Percentiles rank a stretch among this genome's conserved stretches.
phyloP scores from a whole-genome alignment of 1,284 basidiomycete genomes.

The Nidula niveotomentosa region DNA sequence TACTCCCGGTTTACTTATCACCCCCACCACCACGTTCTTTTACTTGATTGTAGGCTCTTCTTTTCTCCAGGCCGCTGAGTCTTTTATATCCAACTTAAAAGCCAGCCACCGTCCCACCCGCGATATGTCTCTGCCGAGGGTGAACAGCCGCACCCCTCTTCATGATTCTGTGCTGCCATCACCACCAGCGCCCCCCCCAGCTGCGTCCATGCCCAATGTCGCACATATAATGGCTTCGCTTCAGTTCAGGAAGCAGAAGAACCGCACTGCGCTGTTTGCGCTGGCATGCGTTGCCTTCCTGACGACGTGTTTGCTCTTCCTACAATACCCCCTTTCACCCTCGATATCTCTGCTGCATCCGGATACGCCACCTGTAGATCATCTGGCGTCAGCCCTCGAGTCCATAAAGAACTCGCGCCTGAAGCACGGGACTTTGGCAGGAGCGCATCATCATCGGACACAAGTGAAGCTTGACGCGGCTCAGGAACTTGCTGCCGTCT shows the following conservation, averaged over 20 bases:
- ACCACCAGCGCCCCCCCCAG: constrained; percentile 7
- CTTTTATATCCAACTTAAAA: not conserved
- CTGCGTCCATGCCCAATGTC: constrained; percentile 16
- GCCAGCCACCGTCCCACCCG: constrained; percentile 2
- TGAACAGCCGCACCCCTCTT: constrained; percentile 25
- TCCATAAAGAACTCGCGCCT: constrained; percentile 26
- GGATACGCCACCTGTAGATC: constrained; percentile 22
- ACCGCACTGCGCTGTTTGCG: constrained; percentile 51
- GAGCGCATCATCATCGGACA: constrained; percentile 18
- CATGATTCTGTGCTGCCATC: constrained; percentile 15
- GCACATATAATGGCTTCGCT: constrained; percentile 19
- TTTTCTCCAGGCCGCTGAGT: not conserved
- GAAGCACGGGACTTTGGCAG: constrained; percentile 7
- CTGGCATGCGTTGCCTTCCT: constrained; percentile 48
- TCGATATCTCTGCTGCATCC: constrained; percentile 36
- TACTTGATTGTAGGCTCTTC: constrained; percentile 16
- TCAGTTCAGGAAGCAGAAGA: constrained; percentile 31
- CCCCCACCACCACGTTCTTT: not conserved
- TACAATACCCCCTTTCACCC: constrained; percentile 41
- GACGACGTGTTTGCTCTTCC: constrained; percentile 52
- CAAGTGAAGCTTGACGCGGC: constrained; percentile 46
- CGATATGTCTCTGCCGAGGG: constrained; percentile 25
- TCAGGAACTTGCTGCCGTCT: constrained; percentile 79
- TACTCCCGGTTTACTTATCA: not conserved
- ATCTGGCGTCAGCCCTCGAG: constrained; percentile 29